Evolutionary conservation across 257 asterid genomes (phyloP).

Genomic region (Gynochthodes officinalis): DNA sequence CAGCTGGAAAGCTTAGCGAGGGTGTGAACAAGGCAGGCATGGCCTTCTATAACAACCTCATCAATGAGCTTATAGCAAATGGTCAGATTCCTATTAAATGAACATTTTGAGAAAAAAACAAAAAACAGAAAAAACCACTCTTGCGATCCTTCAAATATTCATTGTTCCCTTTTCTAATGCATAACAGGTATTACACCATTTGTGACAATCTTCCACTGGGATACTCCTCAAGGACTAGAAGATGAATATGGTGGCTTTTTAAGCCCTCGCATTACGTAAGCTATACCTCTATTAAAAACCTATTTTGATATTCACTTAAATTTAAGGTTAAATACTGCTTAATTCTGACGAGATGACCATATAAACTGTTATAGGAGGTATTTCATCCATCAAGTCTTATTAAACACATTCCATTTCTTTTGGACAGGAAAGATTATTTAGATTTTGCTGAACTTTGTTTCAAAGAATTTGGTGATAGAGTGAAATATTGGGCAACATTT

Average conservation of each 20-base stretch:
- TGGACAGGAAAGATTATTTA: background rate
- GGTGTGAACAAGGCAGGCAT: slow-evolving; percentile 36
- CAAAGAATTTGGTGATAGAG: slow-evolving; percentile 7
- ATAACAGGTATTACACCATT: slow-evolving; percentile 20
- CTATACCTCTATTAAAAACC: too few species aligned
- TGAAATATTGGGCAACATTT: background rate
- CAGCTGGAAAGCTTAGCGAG: slow-evolving; percentile 30
- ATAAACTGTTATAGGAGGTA: too few species aligned
- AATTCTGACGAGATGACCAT: too few species aligned
- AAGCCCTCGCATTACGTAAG: slow-evolving; percentile 24
- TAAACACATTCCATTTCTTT: too few species aligned
- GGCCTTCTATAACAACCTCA: slow-evolving; percentile 29
- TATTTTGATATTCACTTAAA: too few species aligned
- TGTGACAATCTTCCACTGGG: slow-evolving; percentile 57
- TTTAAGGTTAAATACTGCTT: too few species aligned
- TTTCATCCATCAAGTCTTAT: too few species aligned
- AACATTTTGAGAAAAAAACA: background rate
- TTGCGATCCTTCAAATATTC: too few species aligned
- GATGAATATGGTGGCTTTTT: slow-evolving; percentile 30
- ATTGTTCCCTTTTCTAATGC: too few species aligned
- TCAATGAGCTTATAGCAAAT: slow-evolving; percentile 25
- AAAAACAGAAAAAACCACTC: too few species aligned
- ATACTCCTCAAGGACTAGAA: slow-evolving; percentile 32
- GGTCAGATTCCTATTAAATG: slow-evolving; percentile 2
- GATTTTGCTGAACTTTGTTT: background rate